Evolutionary conservation across 495 filamentous ascomycete species (phyloP).

Genomic region (Pseudomonodictys pantanalensis): DNA sequence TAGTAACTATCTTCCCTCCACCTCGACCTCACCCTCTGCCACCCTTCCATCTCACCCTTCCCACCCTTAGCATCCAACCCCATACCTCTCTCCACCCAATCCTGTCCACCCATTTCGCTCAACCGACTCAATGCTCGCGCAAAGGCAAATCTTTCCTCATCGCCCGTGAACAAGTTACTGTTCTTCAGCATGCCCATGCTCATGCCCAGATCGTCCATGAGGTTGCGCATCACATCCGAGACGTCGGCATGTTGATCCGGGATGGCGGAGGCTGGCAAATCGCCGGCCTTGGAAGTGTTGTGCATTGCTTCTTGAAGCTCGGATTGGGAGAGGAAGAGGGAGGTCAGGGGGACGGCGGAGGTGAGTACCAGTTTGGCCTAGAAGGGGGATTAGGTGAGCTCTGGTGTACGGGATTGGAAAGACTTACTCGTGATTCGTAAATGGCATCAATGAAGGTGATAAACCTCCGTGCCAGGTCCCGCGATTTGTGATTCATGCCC

Average conservation of each 20-base stretch:
- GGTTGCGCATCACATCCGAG: slow-evolving; percentile 76
- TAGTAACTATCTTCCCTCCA: slow-evolving; percentile 46
- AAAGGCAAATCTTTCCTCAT: slow-evolving; percentile 96
- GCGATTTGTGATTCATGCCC: slow-evolving; percentile 77
- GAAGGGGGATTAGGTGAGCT: slow-evolving; percentile 12
- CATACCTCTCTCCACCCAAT: slow-evolving; percentile 91
- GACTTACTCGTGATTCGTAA: slow-evolving; percentile 68
- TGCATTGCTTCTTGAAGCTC: slow-evolving; percentile 62
- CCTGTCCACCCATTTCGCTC: slow-evolving; percentile 86
- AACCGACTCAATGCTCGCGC: slow-evolving; percentile 81
- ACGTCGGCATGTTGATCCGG: slow-evolving; percentile 45
- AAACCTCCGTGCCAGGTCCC: slow-evolving; percentile 89
- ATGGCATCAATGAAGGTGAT: slow-evolving; percentile 97
- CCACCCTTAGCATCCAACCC: slow-evolving; percentile 45
- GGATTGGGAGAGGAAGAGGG: slow-evolving; percentile 81
- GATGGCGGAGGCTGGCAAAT: slow-evolving; percentile 25
- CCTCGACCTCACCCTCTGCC: slow-evolving; percentile 42
- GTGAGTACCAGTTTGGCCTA: slow-evolving; percentile 94
- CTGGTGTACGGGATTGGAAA: neutral
- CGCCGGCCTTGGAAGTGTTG: slow-evolving; percentile 37
- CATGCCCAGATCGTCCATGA: slow-evolving; percentile 93
- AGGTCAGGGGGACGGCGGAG: slow-evolving; percentile 73
- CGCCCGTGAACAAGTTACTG: slow-evolving; percentile 83
- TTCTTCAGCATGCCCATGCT: slow-evolving; percentile 83
- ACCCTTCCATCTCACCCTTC: slow-evolving; percentile 42